A percentile compares a stretch with the other conserved stretches of the same genome.
phyloP scores from a whole-genome alignment of 768 basidiomycete species.

The Kwoniella heveanensis region DNA sequence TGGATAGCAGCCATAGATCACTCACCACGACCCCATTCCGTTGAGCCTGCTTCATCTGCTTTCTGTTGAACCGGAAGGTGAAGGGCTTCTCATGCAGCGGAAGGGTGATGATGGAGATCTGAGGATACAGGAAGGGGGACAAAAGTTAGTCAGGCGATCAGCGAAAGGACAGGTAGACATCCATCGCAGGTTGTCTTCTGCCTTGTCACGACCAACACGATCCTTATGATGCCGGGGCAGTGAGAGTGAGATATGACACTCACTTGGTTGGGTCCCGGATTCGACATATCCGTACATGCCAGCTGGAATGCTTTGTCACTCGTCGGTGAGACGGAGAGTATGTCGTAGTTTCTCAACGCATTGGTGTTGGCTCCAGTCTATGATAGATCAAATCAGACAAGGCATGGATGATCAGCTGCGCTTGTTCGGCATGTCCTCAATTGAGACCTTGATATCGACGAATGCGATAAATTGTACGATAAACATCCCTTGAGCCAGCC shows the following conservation, averaged over 20 bases:
- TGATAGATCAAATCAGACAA: background rate
- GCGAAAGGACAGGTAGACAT: no score
- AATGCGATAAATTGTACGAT: no score
- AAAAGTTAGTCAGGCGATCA: no score
- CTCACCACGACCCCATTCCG: constrained; percentile 48
- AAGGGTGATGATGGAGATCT: constrained; percentile 53
- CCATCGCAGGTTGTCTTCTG: no score
- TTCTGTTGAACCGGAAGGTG: constrained; percentile 45
- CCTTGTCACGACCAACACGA: no score
- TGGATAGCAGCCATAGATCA: background rate
- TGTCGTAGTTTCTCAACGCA: constrained; percentile 42
- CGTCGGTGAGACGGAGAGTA: constrained; percentile 49
- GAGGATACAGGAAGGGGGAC: no score
- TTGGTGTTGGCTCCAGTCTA: constrained; percentile 42
- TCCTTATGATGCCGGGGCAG: no score
- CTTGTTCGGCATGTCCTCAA: background rate
- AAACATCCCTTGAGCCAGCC: no score
- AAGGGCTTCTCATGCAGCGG: constrained; percentile 51
- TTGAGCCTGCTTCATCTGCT: constrained; percentile 48
- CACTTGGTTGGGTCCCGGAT: constrained; percentile 52
- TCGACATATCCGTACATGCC: constrained; percentile 50
- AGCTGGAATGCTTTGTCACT: constrained; percentile 50
- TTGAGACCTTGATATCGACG: no score
- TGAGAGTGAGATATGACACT: background rate
- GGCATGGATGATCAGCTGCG: no score